Base-by-base conservation (phyloP, 2,329 filamentous ascomycete species). In the Nothomitra cinnamomea region DNA sequence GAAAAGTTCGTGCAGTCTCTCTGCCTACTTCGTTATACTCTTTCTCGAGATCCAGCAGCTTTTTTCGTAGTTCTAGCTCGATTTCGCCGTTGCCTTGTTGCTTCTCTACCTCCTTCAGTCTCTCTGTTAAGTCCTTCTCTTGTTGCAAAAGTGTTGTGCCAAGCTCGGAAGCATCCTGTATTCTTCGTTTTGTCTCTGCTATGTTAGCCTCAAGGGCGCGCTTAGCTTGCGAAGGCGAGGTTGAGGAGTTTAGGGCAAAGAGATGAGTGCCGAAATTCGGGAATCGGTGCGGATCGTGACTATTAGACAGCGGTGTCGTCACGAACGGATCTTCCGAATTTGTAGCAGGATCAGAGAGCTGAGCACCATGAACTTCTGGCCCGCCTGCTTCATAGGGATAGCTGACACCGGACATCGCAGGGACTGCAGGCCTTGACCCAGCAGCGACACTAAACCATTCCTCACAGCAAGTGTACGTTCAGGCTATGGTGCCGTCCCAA, bases 21-120 rank as follows among this genome's bases (percentile, higher is more conserved):
- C 84, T 78, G 12, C 89, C 88, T 48, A 96, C 82, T 64, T 95
- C 89, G 65, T 94, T 90, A 70, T 94, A 96, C 63, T 98, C 92
- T 66, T 81, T 86, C 67, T 98, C 92, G 56, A 98, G 80, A 58
- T 94, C 88, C 13, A 80, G 75, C 53, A 98, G 76, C 68, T 85
- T 88, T 62, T 83, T 78, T 56, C 85, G 85, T 61, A 98, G 71
- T 59, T 95, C 89, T 2, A 85, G 80, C 0, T 83, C 82, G 52
- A 96, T 79, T 57, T 95, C 85, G 22, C 79, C 79, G 59, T 92
- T 84, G 45, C 78, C 74, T 61, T 87, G 76, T 56, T 86, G 73
- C 63, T 82, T 79, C 61, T 94, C 86, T 2, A 98, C 82, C 63
- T 96, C 88, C 60, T 82, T 81, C 55, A 98, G 69, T 59, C 85